A percentile compares a stretch with the other conserved stretches of the same genome.
Conservation (phyloP, 2,329 filamentous ascomycete genomes). For the Coleophoma eucalyptorum region DNA sequence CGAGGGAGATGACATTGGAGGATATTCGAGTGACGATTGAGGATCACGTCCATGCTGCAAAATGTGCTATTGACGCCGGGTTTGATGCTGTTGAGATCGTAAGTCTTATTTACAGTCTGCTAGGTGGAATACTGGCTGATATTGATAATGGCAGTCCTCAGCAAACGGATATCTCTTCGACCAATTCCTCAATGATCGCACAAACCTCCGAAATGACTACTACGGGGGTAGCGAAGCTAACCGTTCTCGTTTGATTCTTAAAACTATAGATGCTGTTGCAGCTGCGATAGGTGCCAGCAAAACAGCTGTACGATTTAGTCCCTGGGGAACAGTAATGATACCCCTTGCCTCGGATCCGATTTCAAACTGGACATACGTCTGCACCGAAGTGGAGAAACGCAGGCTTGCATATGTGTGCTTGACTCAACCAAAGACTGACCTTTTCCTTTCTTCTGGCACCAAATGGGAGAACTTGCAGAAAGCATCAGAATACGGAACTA, state of each 20-base stretch:
- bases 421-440: slow-evolving; percentile 9
- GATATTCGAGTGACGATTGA: slow-evolving; percentile 19
- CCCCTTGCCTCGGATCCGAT: slow-evolving; percentile 9
- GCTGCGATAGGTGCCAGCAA: slow-evolving; percentile 44
- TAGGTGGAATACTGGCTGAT: neutral
- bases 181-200: slow-evolving; percentile 48
- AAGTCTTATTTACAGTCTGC: neutral
- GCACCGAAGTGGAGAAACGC: slow-evolving; percentile 11
- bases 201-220: slow-evolving; percentile 47
- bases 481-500: slow-evolving; percentile 3
- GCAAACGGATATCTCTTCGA: slow-evolving; percentile 47
- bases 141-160: neutral
- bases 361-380: slow-evolving; percentile 6
- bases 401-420: slow-evolving; percentile 12
- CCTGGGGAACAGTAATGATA: slow-evolving; percentile 31
- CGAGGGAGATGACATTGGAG: slow-evolving; percentile 17
- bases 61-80: slow-evolving; percentile 31
- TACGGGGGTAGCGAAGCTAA: slow-evolving; percentile 18
- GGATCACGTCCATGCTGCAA: slow-evolving; percentile 21
- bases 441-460: slow-evolving; percentile 4
- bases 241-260: slow-evolving; percentile 40
- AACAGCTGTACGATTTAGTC: slow-evolving; percentile 53
- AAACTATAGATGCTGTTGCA: slow-evolving; percentile 42
- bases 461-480: slow-evolving; percentile 9
- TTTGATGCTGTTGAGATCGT: slow-evolving; percentile 43